Evolutionary conservation across 2,329 filamentous ascomycete genomes (phyloP).

Genomic region (Calonectria pseudoreteaudii): DNA sequence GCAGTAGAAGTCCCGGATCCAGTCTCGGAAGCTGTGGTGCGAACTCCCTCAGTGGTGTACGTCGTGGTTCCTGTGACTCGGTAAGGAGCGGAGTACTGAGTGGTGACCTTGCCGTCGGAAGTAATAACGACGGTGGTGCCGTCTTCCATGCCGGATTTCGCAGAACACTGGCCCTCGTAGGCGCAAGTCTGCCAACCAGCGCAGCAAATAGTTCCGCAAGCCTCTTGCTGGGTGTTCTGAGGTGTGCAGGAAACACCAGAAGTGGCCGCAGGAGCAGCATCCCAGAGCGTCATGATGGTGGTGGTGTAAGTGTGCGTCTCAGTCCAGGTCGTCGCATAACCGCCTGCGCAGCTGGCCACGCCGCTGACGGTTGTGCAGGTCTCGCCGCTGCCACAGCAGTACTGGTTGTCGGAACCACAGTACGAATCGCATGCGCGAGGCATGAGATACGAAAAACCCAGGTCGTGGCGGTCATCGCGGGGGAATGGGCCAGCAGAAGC

Average conservation of each 20-base stretch:
- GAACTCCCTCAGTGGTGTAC: conserved; percentile 62
- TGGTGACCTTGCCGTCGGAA: conserved; percentile 62
- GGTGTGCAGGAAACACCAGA: conserved; percentile 63
- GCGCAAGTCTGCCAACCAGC: conserved; percentile 76
- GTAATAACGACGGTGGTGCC: conserved; percentile 58
- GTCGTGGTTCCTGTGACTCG: conserved; percentile 69
- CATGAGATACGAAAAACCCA: conserved; percentile 63
- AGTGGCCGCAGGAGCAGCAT: conserved; percentile 58
- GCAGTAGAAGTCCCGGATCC: conserved; percentile 65
- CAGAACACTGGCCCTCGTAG: conserved; percentile 66
- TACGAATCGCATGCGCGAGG: conserved; percentile 61
- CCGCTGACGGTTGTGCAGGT: conserved; percentile 63
- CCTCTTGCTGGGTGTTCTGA: conserved; percentile 63
- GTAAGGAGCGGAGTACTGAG: conserved; percentile 63
- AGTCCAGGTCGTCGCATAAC: conserved; percentile 70
- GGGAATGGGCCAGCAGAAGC: conserved; percentile 61
- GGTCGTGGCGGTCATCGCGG: conserved; percentile 60
- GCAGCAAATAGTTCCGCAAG: conserved; percentile 79
- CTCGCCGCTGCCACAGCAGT: conserved; percentile 64
- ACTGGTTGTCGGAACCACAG: conserved; percentile 67
- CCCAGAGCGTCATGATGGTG: conserved; percentile 65
- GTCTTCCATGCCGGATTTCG: conserved; percentile 61
- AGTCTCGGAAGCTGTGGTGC: conserved; percentile 61
- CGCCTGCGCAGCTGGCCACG: conserved; percentile 61
- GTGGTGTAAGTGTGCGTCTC: conserved; percentile 70